Base-by-base conservation (phyloP, 2,329 filamentous ascomycete genomes). In the Penicillium sp. region DNA sequence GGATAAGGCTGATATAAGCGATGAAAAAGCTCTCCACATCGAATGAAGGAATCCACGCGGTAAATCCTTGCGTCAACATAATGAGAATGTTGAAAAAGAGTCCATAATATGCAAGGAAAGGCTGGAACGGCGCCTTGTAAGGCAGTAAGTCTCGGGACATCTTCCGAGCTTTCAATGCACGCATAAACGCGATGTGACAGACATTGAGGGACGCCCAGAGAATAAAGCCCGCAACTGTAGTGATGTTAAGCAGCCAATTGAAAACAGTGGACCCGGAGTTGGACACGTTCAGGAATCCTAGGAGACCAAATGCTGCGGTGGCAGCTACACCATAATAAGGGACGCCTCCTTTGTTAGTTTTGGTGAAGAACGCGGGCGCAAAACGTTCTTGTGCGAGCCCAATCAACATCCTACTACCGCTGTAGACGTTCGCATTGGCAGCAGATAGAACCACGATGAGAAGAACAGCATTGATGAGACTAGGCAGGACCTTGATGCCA, bases 221-320 rank as follows among this genome's bases (percentile, higher is more conserved):
- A 46, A 72, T 72, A 53, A 72, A 71, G 8, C 65, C 69, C 31
- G 66, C 68, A 42, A 72, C 62, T 26, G 68, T 65, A 18, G 66
- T 62, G 36, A 73, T 72, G 49, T 70, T 65, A 21, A 68, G 51
- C 16, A 70, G 54, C 68, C 68, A 70, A 34, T 63, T 67, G 59
- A 90, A 62, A 73, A 88, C 87, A 2, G 77, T 76, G 31, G 82
- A 79, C 21, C 85, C 85, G 28, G 78, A 81, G 59, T 79, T 80
- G 42, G 81, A 85, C 42, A 85, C 79, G 67, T 87, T 88, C 66
- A 91, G 81, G 74, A 86, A 91, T 0, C 85, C 84, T 3, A 91
- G 78, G 8, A 86, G 76, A 23, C 85, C 84, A 62, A 89, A 79
- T 0, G 71, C 69, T 8, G 70, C 67, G 1, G 77, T 79, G 52